Evolutionary conservation across 768 basidiomycete genomes (phyloP), one percentile per base, ranked within the genome.

Genomic region (Mycena pura): DNA sequence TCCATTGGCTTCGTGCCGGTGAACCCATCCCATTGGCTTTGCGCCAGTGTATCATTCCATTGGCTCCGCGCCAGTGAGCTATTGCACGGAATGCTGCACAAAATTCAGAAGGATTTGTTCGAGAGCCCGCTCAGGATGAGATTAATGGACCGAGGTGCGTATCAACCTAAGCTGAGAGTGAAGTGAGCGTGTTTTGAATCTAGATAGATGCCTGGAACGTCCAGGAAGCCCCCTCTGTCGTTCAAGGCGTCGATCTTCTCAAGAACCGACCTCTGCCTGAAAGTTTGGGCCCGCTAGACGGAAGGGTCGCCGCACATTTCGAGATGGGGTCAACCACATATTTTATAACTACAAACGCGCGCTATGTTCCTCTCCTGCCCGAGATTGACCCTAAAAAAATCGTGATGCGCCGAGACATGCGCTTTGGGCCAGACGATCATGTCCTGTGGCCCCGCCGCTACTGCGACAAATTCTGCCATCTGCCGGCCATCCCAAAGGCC

Each of bases 351-450:
- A 36, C 54, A 11, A 56, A 56, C n/a, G 36, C 55, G 1, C 24
- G 15, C 19, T 57, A 57, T 28, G 19, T 57, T 21, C 55, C 55
- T 15, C 45, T 38, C 40, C 25, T 40, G 36, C 55, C 55, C 44
- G 25, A 27, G 25, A 22, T 31, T 21, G 55, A 57, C 45, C 34
- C 44, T 13, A 57, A 28, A 34, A 7, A 47, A 38, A 57, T 57
- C 6, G 29, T 47, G 8, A 3, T 36, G 2, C 43, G 43, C 9
- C 53, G 43, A 25, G 53, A 55, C n/a, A 45, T 55, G 31, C 31
- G 43, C 21, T 55, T 24, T 10, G 53, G 53, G 25, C 53, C 53
- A 7, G 53, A 55, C 24, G 32, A 55, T 38, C 53, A 29, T 10
- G 43, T 54, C 19, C 52, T 54, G 45, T 46, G 45, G 45, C 45